Conservation (phyloP, 257 asterid species). For the Mitragyna speciosa region DNA sequence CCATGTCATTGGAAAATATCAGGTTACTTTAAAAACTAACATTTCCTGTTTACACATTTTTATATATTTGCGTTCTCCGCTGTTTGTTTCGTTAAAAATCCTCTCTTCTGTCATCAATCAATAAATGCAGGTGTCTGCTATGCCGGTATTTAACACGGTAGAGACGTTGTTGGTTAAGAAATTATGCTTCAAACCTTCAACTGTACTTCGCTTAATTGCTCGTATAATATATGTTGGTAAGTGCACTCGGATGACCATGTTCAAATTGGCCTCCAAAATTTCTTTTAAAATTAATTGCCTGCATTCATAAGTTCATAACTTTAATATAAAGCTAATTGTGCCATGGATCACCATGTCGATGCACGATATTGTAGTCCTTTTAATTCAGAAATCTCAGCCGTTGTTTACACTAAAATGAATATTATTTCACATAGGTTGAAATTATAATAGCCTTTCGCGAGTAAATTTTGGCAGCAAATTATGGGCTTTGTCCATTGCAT, state of each 20-base stretch:
- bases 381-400: no score
- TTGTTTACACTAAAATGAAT: no score
- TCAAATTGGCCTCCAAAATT: no score
- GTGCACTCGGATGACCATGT: not conserved
- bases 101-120: not conserved
- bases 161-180: constrained; percentile 53
- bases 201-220: constrained; percentile 40
- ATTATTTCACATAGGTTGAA: no score
- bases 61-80: not conserved
- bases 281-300: no score
- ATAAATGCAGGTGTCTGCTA: constrained; percentile 46
- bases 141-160: constrained; percentile 53
- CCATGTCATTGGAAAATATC: constrained; percentile 73
- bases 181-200: constrained; percentile 44
- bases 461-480: no score
- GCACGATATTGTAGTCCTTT: no score
- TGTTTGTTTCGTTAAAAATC: not conserved
- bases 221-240: constrained; percentile 61
- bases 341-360: no score
- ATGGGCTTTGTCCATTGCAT: no score
- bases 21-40: constrained; percentile 27
- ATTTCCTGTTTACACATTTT: not conserved
- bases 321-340: no score
- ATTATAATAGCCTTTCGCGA: no score
- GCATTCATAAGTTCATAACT: no score